These are phyloP conservation scores for Cladosporium sp. DNA, from an alignment of 2,329 filamentous ascomycete species.

Conservation along the genomic window DNA sequence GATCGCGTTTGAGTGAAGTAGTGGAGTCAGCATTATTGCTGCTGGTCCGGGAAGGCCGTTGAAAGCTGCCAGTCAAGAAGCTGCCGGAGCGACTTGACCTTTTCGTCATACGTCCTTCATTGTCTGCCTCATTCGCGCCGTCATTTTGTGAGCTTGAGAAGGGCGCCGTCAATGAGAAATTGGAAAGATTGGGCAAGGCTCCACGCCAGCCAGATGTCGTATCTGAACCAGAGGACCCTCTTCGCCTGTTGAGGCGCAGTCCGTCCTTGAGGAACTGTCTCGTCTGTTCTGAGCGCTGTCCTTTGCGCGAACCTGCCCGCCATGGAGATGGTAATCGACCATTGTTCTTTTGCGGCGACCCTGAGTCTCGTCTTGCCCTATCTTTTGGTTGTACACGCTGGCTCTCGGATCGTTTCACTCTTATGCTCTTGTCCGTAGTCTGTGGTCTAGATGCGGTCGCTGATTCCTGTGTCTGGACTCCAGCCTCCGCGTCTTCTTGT, in stretches of 20 bases:
- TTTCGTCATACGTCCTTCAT: slow-evolving; percentile 10
- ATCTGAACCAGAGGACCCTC: slow-evolving; percentile 38
- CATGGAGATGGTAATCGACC: slow-evolving; percentile 43
- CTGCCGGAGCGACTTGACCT: slow-evolving; percentile 10
- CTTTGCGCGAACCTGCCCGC: slow-evolving; percentile 36
- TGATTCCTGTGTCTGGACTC: slow-evolving; percentile 3
- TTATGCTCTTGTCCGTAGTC: background rate
- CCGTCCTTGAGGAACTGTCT: slow-evolving; percentile 36
- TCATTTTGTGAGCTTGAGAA: slow-evolving; percentile 19
- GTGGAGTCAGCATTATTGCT: background rate
- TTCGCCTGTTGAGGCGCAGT: slow-evolving; percentile 33
- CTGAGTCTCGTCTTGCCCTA: background rate
- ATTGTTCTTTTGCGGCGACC: slow-evolving; percentile 4
- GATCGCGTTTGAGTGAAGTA: background rate
- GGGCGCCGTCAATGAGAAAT: slow-evolving; percentile 25
- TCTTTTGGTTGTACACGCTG: slow-evolving; percentile 1
- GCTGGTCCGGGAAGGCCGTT: slow-evolving; percentile 3
- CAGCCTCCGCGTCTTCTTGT: slow-evolving; percentile 7
- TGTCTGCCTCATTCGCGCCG: slow-evolving; percentile 14
- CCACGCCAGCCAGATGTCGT: slow-evolving; percentile 22
- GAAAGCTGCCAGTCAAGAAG: slow-evolving; percentile 8
- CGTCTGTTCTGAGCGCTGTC: slow-evolving; percentile 33
- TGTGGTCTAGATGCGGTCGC: background rate
- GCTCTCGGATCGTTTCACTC: background rate
- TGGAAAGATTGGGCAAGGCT: slow-evolving; percentile 29